Conservation (phyloP, 2,329 filamentous ascomycete species). For the Aurifilum marmelostoma region DNA sequence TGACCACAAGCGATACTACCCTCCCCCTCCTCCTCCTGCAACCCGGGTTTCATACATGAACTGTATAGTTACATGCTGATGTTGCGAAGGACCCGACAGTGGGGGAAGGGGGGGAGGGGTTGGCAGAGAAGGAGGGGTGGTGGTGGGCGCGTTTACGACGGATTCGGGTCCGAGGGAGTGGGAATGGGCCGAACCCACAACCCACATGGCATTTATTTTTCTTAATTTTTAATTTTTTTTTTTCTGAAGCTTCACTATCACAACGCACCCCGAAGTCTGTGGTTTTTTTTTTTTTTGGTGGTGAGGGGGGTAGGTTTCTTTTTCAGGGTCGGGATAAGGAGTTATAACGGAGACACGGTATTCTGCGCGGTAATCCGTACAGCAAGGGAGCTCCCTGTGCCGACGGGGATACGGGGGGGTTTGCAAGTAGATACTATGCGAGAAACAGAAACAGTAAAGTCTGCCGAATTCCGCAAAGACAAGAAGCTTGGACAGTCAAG, state of each 20-base stretch:
- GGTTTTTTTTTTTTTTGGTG: too few relatives aligned
- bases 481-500: too few relatives aligned
- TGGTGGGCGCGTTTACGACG: neutral
- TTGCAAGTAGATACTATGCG: neutral
- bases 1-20: slow-evolving; percentile 8
- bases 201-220: slow-evolving; percentile 5
- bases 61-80: neutral
- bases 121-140: neutral
- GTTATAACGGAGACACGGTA: neutral
- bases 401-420: neutral
- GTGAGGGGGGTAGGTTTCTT: neutral
- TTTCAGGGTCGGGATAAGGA: neutral
- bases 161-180: neutral
- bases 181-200: slow-evolving; percentile 4
- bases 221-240: too few relatives aligned
- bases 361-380: neutral
- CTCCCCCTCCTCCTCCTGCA: neutral
- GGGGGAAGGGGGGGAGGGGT: too few relatives aligned
- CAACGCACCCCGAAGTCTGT: neutral
- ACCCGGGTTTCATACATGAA: too few relatives aligned
- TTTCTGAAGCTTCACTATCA: neutral
- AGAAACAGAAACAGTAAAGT: neutral
- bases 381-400: neutral
- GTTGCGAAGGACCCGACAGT: neutral
- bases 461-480: too few relatives aligned